Conservation (phyloP, 2,329 filamentous ascomycete species). For the Talaromyces sp. region DNA sequence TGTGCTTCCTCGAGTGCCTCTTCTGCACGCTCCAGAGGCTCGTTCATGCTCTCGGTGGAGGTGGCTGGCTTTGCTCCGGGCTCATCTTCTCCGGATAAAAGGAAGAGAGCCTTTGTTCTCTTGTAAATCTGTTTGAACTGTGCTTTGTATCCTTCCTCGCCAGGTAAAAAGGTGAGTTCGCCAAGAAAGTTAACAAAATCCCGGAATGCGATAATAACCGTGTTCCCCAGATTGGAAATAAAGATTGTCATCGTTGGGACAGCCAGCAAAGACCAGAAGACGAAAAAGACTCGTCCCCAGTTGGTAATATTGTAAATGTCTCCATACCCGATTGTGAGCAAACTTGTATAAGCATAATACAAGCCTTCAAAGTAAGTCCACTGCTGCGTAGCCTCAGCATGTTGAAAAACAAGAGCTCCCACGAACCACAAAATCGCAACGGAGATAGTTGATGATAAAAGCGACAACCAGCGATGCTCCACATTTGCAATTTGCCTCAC, state of each 20-base stretch:
- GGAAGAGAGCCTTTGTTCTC: background rate
- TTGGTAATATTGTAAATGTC: slow-evolving; percentile 28
- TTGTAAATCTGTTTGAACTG: slow-evolving; percentile 16
- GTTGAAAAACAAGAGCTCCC: slow-evolving; percentile 31
- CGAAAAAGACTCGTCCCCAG: slow-evolving; percentile 33
- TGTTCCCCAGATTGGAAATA: slow-evolving; percentile 35
- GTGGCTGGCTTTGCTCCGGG: background rate
- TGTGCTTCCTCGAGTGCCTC: slow-evolving; percentile 38
- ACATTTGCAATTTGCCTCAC: slow-evolving; percentile 37
- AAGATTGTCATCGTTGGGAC: slow-evolving; percentile 35
- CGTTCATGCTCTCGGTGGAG: background rate
- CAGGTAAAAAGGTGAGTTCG: slow-evolving; percentile 49
- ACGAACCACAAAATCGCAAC: slow-evolving; percentile 41
- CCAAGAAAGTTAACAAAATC: slow-evolving; percentile 53
- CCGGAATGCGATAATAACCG: slow-evolving; percentile 45
- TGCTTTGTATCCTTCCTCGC: slow-evolving; percentile 34
- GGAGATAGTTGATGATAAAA: slow-evolving; percentile 30
- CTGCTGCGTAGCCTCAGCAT: slow-evolving; percentile 22
- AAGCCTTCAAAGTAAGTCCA: slow-evolving; percentile 35
- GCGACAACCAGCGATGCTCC: slow-evolving; percentile 37
- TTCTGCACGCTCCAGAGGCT: slow-evolving; percentile 20
- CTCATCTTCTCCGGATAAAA: slow-evolving; percentile 5
- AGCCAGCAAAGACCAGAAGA: slow-evolving; percentile 36
- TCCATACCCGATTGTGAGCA: slow-evolving; percentile 37
- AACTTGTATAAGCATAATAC: slow-evolving; percentile 34